Evolutionary conservation across 208 protist species (phyloP).

Genomic region (Phytomonas sp.): DNA sequence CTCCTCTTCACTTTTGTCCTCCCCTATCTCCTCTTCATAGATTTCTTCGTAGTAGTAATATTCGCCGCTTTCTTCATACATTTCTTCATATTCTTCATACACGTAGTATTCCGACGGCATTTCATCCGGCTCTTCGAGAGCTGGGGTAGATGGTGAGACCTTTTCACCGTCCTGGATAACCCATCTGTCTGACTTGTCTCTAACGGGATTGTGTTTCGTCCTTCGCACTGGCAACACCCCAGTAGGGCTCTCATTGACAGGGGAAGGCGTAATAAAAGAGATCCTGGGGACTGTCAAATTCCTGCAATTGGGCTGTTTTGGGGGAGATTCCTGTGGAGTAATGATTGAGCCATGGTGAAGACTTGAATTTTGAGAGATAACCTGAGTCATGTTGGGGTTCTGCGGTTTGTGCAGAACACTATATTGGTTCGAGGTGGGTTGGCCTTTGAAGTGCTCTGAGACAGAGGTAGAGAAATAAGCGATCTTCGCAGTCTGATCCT

Average conservation of each 20-base stretch:
- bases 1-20: constrained; percentile 61
- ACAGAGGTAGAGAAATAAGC: neutral
- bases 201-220: neutral
- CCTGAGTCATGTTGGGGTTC: neutral
- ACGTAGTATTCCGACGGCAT: neutral
- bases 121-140: neutral
- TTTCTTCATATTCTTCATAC: constrained; percentile 14
- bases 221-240: neutral
- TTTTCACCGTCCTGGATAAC: no score
- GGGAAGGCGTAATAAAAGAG: neutral
- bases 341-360: neutral
- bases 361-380: neutral
- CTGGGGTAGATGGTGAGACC: neutral
- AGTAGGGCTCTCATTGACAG: neutral
- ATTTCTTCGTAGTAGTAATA: constrained; percentile 11
- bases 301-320: neutral
- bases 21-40: constrained; percentile 34
- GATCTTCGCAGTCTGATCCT: neutral
- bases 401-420: neutral
- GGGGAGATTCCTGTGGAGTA: neutral
- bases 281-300: neutral
- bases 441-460: neutral
- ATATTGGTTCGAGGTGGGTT: neutral
- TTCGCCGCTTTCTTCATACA: constrained; percentile 15
- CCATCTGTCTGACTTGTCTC: no score